Evolutionary conservation across 257 asterid species (phyloP).

Genomic region (Gynochthodes officinalis): DNA sequence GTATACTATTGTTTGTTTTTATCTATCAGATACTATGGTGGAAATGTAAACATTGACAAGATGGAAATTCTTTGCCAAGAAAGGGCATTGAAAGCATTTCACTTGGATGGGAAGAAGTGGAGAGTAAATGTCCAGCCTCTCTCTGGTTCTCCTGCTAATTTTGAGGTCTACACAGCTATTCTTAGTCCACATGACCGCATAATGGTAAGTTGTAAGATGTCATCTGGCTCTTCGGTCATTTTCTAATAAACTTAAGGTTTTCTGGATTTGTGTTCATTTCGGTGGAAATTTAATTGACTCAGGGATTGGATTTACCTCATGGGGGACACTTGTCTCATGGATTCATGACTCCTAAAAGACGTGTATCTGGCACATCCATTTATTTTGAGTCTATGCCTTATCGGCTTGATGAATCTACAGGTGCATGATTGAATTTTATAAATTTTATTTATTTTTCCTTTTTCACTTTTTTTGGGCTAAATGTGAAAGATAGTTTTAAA

Average conservation of each 20-base stretch:
- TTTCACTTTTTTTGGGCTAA: background rate
- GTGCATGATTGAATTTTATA: conserved; percentile 25
- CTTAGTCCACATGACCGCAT: conserved; percentile 88
- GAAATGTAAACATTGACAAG: conserved; percentile 83
- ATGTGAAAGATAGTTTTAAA: background rate
- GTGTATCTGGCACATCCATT: conserved; percentile 92
- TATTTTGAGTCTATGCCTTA: conserved; percentile 96
- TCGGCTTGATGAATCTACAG: conserved; percentile 87
- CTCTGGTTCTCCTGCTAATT: conserved; percentile 98
- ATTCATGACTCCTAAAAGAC: conserved; percentile 91
- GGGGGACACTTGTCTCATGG: conserved; percentile 98
- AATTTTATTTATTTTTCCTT: background rate
- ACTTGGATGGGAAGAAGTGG: conserved; percentile 70
- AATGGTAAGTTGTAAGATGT: conserved; percentile 49
- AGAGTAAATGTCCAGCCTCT: conserved; percentile 94
- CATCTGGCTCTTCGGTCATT: background rate
- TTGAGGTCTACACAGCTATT: conserved; percentile 86
- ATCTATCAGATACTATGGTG: conserved; percentile 74
- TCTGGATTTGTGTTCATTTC: conserved; percentile 4
- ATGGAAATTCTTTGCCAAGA: conserved; percentile 89
- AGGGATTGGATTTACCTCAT: conserved; percentile 98
- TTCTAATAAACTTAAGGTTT: background rate
- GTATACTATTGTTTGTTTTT: background rate
- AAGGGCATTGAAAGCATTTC: conserved; percentile 90
- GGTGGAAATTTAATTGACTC: conserved; percentile 16